A percentile compares a stretch with the other conserved stretches of the same genome.
Evolutionary conservation across 2,329 filamentous ascomycete genomes (phyloP).

Genomic region (Xylariaceae sp.): DNA sequence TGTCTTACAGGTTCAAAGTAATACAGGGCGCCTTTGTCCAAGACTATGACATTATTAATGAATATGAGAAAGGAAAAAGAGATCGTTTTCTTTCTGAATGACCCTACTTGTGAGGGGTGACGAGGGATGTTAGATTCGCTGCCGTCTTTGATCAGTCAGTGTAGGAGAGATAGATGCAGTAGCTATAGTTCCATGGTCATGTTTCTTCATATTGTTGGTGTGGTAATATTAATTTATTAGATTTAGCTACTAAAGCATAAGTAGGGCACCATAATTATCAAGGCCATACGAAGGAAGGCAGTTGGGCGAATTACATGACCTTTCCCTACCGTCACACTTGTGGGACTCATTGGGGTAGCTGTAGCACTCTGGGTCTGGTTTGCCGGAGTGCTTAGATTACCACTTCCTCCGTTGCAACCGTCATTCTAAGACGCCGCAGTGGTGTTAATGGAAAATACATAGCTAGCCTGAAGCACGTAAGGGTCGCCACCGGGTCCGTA

Average conservation of each 20-base stretch:
- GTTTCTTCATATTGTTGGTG: no score
- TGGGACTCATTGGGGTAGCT: not conserved
- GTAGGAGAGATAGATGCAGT: no score
- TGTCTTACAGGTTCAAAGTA: no score
- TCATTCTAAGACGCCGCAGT: constrained; percentile 35
- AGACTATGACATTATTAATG: no score
- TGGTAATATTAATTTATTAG: constrained; percentile 19
- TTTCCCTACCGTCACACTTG: not conserved
- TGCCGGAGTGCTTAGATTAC: not conserved
- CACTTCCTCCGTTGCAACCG: constrained; percentile 15
- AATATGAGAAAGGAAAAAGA: no score
- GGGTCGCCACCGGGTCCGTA: constrained; percentile 64
- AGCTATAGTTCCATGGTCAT: no score
- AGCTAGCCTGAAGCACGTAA: constrained; percentile 67
- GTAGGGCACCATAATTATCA: constrained; percentile 12
- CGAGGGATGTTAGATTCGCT: no score
- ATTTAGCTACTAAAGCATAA: constrained; percentile 11
- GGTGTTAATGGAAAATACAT: constrained; percentile 61
- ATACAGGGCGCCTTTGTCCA: no score
- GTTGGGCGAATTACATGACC: not conserved
- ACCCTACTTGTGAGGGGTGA: no score
- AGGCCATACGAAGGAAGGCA: not conserved
- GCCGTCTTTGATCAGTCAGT: no score
- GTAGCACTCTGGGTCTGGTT: not conserved
- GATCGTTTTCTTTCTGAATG: no score